Conservation (phyloP, 1,284 basidiomycete genomes). For the Bondarzewia mesenterica region DNA sequence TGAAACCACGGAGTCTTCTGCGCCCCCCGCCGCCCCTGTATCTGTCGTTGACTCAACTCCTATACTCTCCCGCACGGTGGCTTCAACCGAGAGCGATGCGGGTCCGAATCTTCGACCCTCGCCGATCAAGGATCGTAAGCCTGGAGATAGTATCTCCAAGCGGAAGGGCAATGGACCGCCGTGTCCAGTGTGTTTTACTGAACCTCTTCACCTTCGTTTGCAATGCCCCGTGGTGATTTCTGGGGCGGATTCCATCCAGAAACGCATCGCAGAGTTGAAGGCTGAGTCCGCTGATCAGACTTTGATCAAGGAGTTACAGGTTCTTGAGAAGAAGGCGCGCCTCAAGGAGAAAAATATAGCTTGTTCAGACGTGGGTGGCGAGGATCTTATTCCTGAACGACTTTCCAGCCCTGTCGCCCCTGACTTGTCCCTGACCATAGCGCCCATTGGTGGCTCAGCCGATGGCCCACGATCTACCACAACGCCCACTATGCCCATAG, state of each 20-base stretch:
- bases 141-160: not conserved
- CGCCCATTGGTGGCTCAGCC: not conserved
- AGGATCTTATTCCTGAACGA: too few species aligned
- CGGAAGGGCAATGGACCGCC: not conserved
- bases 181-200: slow-evolving; percentile 1
- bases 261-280: slow-evolving; percentile 5
- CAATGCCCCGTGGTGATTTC: slow-evolving; percentile 1
- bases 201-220: not conserved
- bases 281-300: not conserved
- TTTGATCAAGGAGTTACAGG: not conserved
- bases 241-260: slow-evolving; percentile 3
- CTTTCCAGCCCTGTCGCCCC: not conserved
- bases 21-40: not conserved
- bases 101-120: too few species aligned
- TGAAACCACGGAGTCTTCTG: not conserved
- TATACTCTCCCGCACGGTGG: not conserved
- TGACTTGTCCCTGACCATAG: not conserved
- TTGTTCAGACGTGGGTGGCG: too few species aligned
- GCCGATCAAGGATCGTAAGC: too few species aligned
- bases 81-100: not conserved
- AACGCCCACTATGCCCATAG: slow-evolving; percentile 15
- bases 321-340: not conserved
- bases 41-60: not conserved
- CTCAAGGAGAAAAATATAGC: not conserved
- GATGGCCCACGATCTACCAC: not conserved